Conservation (phyloP, 176 grass and related monocot species). For the Aegilops longissima region DNA sequence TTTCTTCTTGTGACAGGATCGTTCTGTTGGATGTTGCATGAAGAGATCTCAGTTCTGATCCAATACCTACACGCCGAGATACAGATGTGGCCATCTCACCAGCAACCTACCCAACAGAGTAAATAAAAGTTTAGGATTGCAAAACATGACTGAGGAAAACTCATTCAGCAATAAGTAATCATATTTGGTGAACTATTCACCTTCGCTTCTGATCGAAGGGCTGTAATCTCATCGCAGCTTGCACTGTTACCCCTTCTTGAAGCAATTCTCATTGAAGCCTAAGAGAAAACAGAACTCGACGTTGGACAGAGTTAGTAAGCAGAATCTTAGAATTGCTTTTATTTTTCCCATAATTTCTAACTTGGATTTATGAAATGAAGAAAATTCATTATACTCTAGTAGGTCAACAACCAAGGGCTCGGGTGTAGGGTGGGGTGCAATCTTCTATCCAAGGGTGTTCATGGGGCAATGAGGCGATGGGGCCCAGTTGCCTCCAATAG, state of each 20-base stretch:
- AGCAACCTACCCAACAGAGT: conserved; percentile 38
- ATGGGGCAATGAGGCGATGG: background rate
- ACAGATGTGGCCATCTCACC: conserved; percentile 42
- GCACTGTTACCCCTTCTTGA: conserved; percentile 45
- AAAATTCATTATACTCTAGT: background rate
- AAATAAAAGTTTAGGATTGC: conserved; percentile 25
- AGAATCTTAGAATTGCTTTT: conserved; percentile 9
- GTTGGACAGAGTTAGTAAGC: conserved; percentile 19
- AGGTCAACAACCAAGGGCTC: background rate
- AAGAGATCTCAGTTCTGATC: conserved; percentile 64
- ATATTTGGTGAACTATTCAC: conserved; percentile 43
- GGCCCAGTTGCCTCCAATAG: background rate
- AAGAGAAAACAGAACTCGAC: conserved; percentile 42
- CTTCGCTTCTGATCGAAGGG: conserved; percentile 49
- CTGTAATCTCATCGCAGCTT: conserved; percentile 47
- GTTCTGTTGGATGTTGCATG: conserved; percentile 68
- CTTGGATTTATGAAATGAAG: background rate
- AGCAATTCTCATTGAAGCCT: conserved; percentile 52
- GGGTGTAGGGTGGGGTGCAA: background rate
- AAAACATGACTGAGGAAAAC: conserved; percentile 22
- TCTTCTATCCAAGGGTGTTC: background rate
- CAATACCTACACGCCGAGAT: conserved; percentile 40
- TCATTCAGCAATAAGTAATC: conserved; percentile 27
- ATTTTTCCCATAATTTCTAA: background rate
- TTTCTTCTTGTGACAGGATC: conserved; percentile 84